Evolutionary conservation across 2,329 filamentous ascomycete genomes (phyloP).

Genomic region (Geosmithia putterillii): DNA sequence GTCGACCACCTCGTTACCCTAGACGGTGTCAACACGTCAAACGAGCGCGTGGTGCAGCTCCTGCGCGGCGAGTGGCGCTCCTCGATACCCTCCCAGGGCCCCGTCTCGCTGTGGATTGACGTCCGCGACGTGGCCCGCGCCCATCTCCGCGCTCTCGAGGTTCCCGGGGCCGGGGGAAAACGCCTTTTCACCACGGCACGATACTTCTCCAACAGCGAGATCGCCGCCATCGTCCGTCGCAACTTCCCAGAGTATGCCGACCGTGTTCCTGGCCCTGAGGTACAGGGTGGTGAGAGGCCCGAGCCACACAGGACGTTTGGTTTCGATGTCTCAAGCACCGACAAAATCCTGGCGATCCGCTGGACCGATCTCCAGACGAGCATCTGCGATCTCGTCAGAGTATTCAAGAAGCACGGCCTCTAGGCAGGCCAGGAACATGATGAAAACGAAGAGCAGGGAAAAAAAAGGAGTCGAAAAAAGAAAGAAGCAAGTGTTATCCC

Average conservation of each 20-base stretch:
- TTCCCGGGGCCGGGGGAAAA: slow-evolving; percentile 31
- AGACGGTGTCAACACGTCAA: slow-evolving; percentile 27
- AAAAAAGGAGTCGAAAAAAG: not conserved
- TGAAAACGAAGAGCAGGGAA: not conserved
- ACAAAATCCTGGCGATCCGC: slow-evolving; percentile 47
- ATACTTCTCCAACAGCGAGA: slow-evolving; percentile 30
- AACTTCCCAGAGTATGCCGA: slow-evolving; percentile 38
- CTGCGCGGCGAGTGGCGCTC: slow-evolving; percentile 37
- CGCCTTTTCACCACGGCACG: slow-evolving; percentile 37
- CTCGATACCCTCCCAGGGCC: slow-evolving; percentile 26
- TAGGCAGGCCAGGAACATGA: not conserved
- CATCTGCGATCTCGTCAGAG: slow-evolving; percentile 51
- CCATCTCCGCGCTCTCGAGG: slow-evolving; percentile 39
- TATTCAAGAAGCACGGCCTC: slow-evolving; percentile 30
- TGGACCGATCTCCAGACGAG: slow-evolving; percentile 50
- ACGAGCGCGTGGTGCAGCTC: slow-evolving; percentile 33
- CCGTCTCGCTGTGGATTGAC: slow-evolving; percentile 37
- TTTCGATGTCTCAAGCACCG: slow-evolving; percentile 46
- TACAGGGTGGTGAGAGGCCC: slow-evolving; percentile 27
- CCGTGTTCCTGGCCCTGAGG: slow-evolving; percentile 30
- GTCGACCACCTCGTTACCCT: slow-evolving; percentile 22
- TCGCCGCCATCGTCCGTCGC: slow-evolving; percentile 28
- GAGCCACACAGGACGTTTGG: slow-evolving; percentile 30
- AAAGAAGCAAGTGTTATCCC: slow-evolving; percentile 2
- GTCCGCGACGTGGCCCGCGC: slow-evolving; percentile 42